A percentile compares a stretch with the other conserved stretches of the same genome.
These are phyloP conservation scores for Chaetomiaceae sp. DNA, from an alignment of 2,329 filamentous ascomycete species.

Conservation along the genomic window DNA sequence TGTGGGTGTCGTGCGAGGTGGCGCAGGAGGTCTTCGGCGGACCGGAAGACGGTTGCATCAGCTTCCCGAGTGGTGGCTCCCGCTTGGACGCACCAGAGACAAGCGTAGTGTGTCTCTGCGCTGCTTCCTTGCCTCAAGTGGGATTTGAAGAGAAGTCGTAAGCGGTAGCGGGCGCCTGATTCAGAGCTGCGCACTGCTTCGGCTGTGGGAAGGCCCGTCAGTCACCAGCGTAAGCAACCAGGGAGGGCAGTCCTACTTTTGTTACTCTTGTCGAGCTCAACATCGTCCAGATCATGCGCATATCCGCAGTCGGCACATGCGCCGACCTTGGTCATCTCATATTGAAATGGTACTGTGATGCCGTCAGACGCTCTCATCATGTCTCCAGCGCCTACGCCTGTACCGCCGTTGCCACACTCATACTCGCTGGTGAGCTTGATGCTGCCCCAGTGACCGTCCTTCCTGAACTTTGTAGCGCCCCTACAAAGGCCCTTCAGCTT, in stretches of 20 bases:
- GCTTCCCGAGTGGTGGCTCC: constrained; percentile 35
- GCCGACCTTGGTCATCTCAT: constrained; percentile 26
- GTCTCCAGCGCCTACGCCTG: constrained; percentile 8
- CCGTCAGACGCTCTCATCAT: constrained; percentile 20
- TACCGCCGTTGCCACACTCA: constrained; percentile 14
- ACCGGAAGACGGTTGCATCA: constrained; percentile 40
- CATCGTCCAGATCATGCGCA: constrained; percentile 31
- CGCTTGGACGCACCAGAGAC: constrained; percentile 37
- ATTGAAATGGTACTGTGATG: constrained; percentile 19
- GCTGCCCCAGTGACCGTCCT: constrained; percentile 35
- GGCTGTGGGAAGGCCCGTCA: constrained; percentile 25
- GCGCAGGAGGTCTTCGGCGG: constrained; percentile 35
- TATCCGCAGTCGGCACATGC: constrained; percentile 29
- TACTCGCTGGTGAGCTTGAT: constrained; percentile 32
- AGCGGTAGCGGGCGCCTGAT: constrained; percentile 36
- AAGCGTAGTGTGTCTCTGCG: constrained; percentile 35
- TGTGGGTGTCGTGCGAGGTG: constrained; percentile 40
- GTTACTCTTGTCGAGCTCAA: constrained; percentile 31
- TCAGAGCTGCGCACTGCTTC: constrained; percentile 33
- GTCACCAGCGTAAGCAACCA: not conserved
- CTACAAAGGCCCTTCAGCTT: constrained; percentile 37
- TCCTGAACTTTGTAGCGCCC: constrained; percentile 36
- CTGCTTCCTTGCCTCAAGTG: constrained; percentile 34
- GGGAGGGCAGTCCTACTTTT: constrained; percentile 25
- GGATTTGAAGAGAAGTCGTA: constrained; percentile 41